Evolutionary conservation across 495 filamentous ascomycete species (phyloP).

Genomic region (Tuber calosporum): DNA sequence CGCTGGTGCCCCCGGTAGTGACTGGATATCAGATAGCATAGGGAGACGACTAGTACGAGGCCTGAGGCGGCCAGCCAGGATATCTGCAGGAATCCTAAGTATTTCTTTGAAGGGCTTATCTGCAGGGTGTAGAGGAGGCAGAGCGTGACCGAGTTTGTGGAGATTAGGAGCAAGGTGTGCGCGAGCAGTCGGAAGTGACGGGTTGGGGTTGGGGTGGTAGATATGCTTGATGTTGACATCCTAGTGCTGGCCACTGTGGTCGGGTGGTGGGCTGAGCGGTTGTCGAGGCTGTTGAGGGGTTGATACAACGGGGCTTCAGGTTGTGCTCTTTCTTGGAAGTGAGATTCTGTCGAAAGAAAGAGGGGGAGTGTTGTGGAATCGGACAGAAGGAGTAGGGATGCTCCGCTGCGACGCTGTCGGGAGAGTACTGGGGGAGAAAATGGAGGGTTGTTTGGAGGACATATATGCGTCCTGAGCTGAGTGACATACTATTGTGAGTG

Average conservation of each 20-base stretch:
- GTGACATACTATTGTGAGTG: not conserved
- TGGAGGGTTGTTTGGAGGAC: not conserved
- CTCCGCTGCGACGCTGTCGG: not conserved
- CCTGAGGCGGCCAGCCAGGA: conserved; percentile 2
- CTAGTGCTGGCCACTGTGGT: not conserved
- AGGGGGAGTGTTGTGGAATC: not conserved
- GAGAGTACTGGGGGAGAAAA: not conserved
- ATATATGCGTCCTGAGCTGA: not conserved
- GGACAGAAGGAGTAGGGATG: not conserved
- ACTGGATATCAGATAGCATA: not conserved
- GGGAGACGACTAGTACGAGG: not conserved
- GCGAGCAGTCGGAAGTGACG: not conserved
- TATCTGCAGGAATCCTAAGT: conserved; percentile 3
- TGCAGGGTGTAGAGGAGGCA: conserved; percentile 8
- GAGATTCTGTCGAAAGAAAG: not conserved
- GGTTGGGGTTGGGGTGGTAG: not conserved
- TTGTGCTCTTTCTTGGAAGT: not conserved
- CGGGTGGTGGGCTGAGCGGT: not conserved
- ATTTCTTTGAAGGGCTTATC: not conserved
- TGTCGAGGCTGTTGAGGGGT: not conserved
- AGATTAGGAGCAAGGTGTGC: conserved; percentile 9
- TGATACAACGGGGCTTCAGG: not conserved
- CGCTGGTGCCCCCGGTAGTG: not conserved
- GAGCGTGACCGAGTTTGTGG: conserved; percentile 8
- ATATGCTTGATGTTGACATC: conserved; percentile 3